Conservation (phyloP, 768 basidiomycete species). For the Leccinum subtestaceum region DNA sequence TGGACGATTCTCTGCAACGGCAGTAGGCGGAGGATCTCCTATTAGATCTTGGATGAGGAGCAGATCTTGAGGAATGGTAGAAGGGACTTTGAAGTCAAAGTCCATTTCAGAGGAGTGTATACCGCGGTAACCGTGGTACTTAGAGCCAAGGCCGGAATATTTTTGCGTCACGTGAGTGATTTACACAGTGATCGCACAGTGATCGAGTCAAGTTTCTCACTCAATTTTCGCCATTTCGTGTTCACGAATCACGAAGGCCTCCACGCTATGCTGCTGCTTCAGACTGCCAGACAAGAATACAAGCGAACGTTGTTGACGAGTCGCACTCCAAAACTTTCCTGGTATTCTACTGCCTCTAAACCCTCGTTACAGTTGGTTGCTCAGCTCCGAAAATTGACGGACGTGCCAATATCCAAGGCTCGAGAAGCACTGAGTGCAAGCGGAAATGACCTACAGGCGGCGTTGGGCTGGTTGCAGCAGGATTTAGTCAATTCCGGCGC, state of each 20-base stretch:
- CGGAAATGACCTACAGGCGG: conserved; percentile 69
- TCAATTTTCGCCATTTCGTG: not conserved
- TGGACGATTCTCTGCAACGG: not conserved
- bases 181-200: not conserved
- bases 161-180: conserved; percentile 23
- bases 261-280: conserved; percentile 15
- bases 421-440: conserved; percentile 78
- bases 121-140: not conserved
- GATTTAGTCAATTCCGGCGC: conserved; percentile 71
- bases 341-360: conserved; percentile 58
- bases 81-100: conserved; percentile 55
- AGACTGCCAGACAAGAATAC: conserved; percentile 2
- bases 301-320: not conserved
- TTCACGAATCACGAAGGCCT: not conserved
- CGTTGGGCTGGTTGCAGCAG: conserved; percentile 77
- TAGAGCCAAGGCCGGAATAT: not conserved
- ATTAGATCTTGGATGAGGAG: conserved; percentile 69
- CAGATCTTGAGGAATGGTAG: conserved; percentile 67
- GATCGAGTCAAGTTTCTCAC: not conserved
- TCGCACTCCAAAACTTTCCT: not conserved
- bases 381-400: conserved; percentile 76
- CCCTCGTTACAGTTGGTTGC: conserved; percentile 77
- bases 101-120: conserved; percentile 21
- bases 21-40: conserved; percentile 31
- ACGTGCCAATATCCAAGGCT: conserved; percentile 84